Percentiles rank a stretch among this genome's conserved stretches.
phyloP scores from a whole-genome alignment of 768 basidiomycete species.

The Boletus rubescentipes region DNA sequence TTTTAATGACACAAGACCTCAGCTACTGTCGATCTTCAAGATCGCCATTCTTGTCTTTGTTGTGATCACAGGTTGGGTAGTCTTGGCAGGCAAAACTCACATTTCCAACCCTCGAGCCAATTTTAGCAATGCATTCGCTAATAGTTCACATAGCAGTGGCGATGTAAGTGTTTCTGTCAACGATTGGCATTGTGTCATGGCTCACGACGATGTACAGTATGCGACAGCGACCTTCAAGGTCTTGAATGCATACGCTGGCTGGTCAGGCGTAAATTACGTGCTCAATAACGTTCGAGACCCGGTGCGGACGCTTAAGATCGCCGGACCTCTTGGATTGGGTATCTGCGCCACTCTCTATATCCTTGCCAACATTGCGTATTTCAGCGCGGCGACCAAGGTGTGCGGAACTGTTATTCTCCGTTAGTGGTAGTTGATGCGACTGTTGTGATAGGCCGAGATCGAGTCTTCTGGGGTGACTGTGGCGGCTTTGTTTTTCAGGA shows the following conservation, averaged over 20 bases:
- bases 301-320: constrained; percentile 58
- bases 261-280: constrained; percentile 60
- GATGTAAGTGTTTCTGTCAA: constrained; percentile 30
- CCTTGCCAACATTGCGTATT: constrained; percentile 58
- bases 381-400: constrained; percentile 36
- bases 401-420: background rate
- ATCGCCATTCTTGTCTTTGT: constrained; percentile 53
- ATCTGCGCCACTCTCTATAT: constrained; percentile 54
- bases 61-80: constrained; percentile 58
- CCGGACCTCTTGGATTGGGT: constrained; percentile 55
- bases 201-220: constrained; percentile 38
- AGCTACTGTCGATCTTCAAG: constrained; percentile 53
- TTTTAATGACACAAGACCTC: constrained; percentile 11
- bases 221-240: constrained; percentile 63
- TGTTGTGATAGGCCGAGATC: constrained; percentile 40
- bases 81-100: constrained; percentile 55
- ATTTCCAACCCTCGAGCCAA: constrained; percentile 57
- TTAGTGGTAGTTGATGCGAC: background rate
- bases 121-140: constrained; percentile 57
- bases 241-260: constrained; percentile 46
- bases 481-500: constrained; percentile 57
- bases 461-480: constrained; percentile 49
- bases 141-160: constrained; percentile 52
- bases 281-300: constrained; percentile 47
- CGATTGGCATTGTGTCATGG: background rate